Conservation (phyloP, 2,329 filamentous ascomycete genomes). For the Sordariomycetes sp. region DNA sequence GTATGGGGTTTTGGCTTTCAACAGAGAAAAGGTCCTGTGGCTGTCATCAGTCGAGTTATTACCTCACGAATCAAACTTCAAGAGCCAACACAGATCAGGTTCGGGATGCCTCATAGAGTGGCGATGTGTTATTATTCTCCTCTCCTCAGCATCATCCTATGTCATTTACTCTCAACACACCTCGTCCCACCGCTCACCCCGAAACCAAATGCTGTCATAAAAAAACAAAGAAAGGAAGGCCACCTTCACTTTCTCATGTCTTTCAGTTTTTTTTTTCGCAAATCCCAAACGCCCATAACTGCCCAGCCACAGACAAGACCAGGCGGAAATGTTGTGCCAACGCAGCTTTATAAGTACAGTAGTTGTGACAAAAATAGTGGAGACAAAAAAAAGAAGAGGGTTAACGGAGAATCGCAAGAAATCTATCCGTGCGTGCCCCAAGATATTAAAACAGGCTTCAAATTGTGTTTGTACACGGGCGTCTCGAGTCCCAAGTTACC, state of each 20-base stretch:
- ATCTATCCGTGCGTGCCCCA: conserved; percentile 3
- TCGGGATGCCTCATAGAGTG: conserved; percentile 25
- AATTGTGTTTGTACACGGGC: neutral
- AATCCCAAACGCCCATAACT: conserved; percentile 20
- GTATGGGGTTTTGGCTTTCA: neutral
- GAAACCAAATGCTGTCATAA: conserved; percentile 29
- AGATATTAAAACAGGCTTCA: conserved; percentile 2
- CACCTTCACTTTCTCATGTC: neutral
- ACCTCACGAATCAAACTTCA: neutral
- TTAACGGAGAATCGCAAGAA: neutral
- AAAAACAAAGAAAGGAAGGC: conserved; percentile 16
- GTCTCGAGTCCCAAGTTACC: conserved; percentile 10
- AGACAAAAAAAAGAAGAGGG: conserved; percentile 3
- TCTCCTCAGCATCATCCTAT: conserved; percentile 10
- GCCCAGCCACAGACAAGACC: neutral
- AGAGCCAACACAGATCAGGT: neutral
- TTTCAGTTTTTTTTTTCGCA: conserved; percentile 18
- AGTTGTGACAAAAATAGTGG: conserved; percentile 1
- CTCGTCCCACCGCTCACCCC: conserved; percentile 25
- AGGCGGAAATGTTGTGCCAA: neutral
- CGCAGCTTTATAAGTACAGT: conserved; percentile 17
- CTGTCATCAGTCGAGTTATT: neutral
- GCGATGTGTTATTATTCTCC: conserved; percentile 46
- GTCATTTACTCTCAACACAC: conserved; percentile 26
- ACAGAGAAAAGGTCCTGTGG: neutral